Conservation (phyloP, 371 early-diverging fungal genomes). For the Catenaria anguillulae region DNA sequence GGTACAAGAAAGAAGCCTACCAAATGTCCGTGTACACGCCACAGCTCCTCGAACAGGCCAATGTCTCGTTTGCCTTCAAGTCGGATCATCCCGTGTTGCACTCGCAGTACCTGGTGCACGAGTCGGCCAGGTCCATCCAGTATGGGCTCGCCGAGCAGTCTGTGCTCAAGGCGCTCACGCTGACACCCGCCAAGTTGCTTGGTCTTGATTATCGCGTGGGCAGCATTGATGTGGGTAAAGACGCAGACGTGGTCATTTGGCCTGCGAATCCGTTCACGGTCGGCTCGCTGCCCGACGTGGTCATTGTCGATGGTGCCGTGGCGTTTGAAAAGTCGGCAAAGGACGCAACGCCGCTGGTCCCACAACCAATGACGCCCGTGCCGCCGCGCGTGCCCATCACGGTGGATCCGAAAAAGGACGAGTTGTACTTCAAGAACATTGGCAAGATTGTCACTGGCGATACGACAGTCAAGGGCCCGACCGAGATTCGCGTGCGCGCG, state of each 20-base stretch:
- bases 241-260: slow-evolving; percentile 70
- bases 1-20: slow-evolving; percentile 64
- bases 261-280: slow-evolving; percentile 50
- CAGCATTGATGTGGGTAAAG: slow-evolving; percentile 45
- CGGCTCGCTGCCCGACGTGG: slow-evolving; percentile 59
- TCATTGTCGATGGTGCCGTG: slow-evolving; percentile 58
- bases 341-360: slow-evolving; percentile 17
- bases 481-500: slow-evolving; percentile 23
- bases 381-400: slow-evolving; percentile 18
- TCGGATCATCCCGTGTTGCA: slow-evolving; percentile 68
- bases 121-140: slow-evolving; percentile 61
- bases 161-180: slow-evolving; percentile 51
- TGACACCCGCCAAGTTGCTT: slow-evolving; percentile 54
- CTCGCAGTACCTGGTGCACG: slow-evolving; percentile 50
- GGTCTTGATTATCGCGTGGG: slow-evolving; percentile 58
- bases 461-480: slow-evolving; percentile 8
- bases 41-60: slow-evolving; percentile 45
- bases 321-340: slow-evolving; percentile 13
- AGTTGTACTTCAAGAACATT: slow-evolving; percentile 27
- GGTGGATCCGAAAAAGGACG: slow-evolving; percentile 17
- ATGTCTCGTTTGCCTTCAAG: slow-evolving; percentile 64
- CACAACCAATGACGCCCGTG: slow-evolving; percentile 8
- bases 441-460: slow-evolving; percentile 22
- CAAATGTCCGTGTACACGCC: slow-evolving; percentile 46
- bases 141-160: slow-evolving; percentile 52